Base-by-base conservation (phyloP, 2,329 filamentous ascomycete genomes). In the Cladosporium sp. region DNA sequence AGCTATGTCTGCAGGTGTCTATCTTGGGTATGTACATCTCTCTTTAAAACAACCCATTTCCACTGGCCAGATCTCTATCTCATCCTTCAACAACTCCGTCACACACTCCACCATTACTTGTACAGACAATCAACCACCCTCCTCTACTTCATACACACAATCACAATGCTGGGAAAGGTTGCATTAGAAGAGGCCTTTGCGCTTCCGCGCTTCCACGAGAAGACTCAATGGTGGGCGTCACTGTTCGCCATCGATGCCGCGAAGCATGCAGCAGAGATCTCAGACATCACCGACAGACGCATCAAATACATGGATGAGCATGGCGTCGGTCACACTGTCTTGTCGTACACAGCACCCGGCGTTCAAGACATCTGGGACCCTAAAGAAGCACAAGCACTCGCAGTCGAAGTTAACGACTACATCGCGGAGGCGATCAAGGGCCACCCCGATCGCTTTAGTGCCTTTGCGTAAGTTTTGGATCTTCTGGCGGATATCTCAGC, bases 181-280 rank as follows among this genome's bases (percentile, higher is more conserved):
- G 81, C 81, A 12, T 75, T 87, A 20, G 84, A 87, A 69, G 84
- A 87, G 72, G 83, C 83, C 14, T 86, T 85, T 62, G 81, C 80
- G 61, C 76, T 86, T 6, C 83, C 85, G 45, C 78, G 83, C 36
- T 78, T 85, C 61, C 75, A 80, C 47, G 82, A 86, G 62, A 81
- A 81, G 70, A 84, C 82, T 5, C 74, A 75, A 64, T 85, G 83
- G 82, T 86, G 83, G 83, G 85, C 84, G 1, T 72, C 75, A 4
- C 70, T 87, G 20, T 87, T 86, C 67, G 79, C 82, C 14, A 75
- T 80, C n/a, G 79, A 86, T 63, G 75, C 81, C 1, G 82, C 84
- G 11, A 82, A 81, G 69, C 84, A 87, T 78, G 57, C 74, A 71
- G 42, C 28, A 25, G 82, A 87, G 70, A 87, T 82, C 63, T 77